Evolutionary conservation across 2,329 filamentous ascomycete species (phyloP), one percentile per base, ranked within the genome.

Genomic region (Domatiomyces globalis): DNA sequence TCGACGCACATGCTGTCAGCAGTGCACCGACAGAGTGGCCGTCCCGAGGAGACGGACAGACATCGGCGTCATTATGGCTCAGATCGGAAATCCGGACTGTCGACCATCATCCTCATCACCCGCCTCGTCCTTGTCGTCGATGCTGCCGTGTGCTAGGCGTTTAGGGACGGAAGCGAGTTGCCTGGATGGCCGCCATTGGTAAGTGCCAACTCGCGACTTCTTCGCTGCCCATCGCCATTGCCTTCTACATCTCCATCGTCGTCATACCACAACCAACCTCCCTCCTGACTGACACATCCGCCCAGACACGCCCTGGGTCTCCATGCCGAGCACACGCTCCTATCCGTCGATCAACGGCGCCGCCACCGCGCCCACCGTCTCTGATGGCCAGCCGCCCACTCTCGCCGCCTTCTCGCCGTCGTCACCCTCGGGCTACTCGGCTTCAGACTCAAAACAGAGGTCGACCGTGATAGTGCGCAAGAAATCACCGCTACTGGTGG

Each of bases 391-490:
- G 58, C 75, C 79, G 51, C 84, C 87, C 46, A 96, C 90, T 45
- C 81, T 85, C 64, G 92, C 92, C 57, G 79, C 86, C 62, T 98
- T 98, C 72, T 92, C 90, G 4, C 89, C 92, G 29, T 78, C 83
- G 19, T 87, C 84, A 19, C 78, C 89, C 59, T 83, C 81, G 45
- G 79, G 83, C 51, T 77, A 78, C 39, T 77, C 81, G 4, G 74
- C 83, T 46, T 78, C 81, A 39, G 33, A 39, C 33, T 80, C 81
- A 43, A 84, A 85, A 63, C 84, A 90, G 56, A 81, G 87, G 45
- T 94, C 87, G 17, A 94, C 87, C 52, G 89, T 98, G 60, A 81
- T 96, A 60, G 89, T 98, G 18, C 89, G 96, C 68, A 90, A 95
- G 67, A 98, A 96, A 70, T 95, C 87, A 15, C 92, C 92, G 9